Base-by-base conservation (phyloP, 1,284 basidiomycete species). In the Pyrrhoderma noxium region DNA sequence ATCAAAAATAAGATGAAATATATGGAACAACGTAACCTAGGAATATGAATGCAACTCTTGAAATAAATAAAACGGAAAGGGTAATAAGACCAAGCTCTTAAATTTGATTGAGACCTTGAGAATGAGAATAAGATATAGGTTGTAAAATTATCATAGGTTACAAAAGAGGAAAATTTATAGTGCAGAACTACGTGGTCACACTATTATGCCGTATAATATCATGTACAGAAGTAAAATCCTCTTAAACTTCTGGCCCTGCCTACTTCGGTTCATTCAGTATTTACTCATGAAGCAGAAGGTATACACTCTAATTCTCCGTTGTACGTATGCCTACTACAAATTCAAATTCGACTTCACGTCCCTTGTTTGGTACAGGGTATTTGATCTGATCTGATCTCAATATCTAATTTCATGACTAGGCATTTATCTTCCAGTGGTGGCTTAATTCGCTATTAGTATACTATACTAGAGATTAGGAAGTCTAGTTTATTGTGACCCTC, bases 231-330 rank as follows among this genome's bases (percentile, higher is more conserved):
- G 13, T 21, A 18, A 23, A 38, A 18, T 47, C 35, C 21, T 37
- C 45, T 54, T 25, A 37, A 41, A 21, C 37, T 51, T 36, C 44
- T 36, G 34, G 37, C 49, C 16, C 39, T 42, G 8, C 35, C 34
- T 13, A n/a, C 31, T 19, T 43, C 53, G 7, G 11, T 11, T 31
- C 7, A 5, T 5, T 5, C 5, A 5, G 35, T 25, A 18, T 45
- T 31, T 11, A 11, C 27, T 5, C 5, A 31, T 11, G 11, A 31
- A 31, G 11, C 11, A 31, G 11, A 5, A 5, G 27, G 7, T 5
- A 31, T 31, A 11, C 11, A 31, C 27, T 11, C 11, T 5, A 5
- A 31, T 11, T 5, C 11, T 11, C 11, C 5, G 27, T 31, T 11
- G 5, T 31, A 5, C 27, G 27, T 31, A n/a, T n/a, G n/a, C 27